Conservation (phyloP, 2,329 filamentous ascomycete genomes). For the Ceratocystis papillata region DNA sequence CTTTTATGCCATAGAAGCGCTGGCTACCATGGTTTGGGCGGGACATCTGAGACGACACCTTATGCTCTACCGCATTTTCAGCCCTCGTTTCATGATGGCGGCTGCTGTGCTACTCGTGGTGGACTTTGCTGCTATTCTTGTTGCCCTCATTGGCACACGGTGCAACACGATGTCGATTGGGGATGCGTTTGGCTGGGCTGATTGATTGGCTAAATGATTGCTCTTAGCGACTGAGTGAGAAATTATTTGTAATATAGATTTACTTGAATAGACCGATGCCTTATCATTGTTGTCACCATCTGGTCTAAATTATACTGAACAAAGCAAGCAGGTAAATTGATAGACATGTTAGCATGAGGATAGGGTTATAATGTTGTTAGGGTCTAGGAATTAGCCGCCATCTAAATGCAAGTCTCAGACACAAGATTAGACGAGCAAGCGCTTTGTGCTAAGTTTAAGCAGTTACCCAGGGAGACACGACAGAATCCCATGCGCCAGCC, state of each 20-base stretch:
- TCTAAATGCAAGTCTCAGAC: not conserved
- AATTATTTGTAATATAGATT: not conserved
- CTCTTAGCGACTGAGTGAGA: not conserved
- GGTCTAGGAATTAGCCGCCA: not conserved
- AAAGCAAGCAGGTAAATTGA: too few species aligned
- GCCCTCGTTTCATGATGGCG: conserved; percentile 79
- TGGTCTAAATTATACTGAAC: too few species aligned
- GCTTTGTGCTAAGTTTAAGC: not conserved
- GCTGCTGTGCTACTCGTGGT: conserved; percentile 60
- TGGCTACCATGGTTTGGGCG: conserved; percentile 85
- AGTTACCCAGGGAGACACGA: conserved; percentile 15
- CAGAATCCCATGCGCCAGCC: not conserved
- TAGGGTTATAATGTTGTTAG: not conserved
- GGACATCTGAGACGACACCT: conserved; percentile 79
- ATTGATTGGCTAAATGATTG: conserved; percentile 30
- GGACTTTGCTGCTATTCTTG: conserved; percentile 59
- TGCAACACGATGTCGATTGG: conserved; percentile 67
- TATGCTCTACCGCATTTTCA: conserved; percentile 94
- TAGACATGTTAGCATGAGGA: too few species aligned
- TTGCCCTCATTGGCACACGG: conserved; percentile 64
- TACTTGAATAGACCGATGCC: not conserved
- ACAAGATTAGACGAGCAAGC: not conserved
- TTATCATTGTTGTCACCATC: not conserved
- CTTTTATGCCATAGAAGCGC: conserved; percentile 71
- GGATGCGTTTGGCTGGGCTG: conserved; percentile 77